Conservation (phyloP, 2,329 filamentous ascomycete genomes). For the Fusarium incarnatum region DNA sequence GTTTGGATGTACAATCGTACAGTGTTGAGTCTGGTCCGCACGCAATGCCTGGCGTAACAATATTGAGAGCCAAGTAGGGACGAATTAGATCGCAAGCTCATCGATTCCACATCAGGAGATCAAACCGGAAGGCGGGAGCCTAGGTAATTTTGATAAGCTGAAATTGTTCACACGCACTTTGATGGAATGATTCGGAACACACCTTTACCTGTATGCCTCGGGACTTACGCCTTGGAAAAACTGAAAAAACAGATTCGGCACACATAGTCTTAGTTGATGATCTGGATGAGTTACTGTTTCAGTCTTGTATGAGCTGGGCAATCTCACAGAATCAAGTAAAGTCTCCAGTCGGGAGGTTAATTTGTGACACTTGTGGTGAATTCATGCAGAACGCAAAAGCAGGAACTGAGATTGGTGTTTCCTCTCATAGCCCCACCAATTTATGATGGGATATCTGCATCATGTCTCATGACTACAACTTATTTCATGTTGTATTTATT, state of each 20-base stretch:
- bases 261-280: neutral
- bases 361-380: neutral
- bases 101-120: neutral
- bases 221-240: too few relatives aligned
- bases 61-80: neutral
- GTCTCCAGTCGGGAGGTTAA: neutral
- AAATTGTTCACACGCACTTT: neutral
- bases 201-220: too few relatives aligned
- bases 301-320: neutral
- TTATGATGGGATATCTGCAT: neutral
- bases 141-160: neutral
- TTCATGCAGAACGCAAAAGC: neutral
- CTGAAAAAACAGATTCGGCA: neutral
- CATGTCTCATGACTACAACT: neutral
- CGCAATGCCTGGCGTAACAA: neutral
- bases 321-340: rapidly evolving
- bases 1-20: neutral
- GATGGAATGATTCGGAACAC: neutral
- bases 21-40: neutral
- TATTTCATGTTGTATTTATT: too few relatives aligned
- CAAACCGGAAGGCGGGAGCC: neutral
- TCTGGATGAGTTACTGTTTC: neutral
- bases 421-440: neutral
- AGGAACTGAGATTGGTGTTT: neutral
- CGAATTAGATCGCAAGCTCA: too few relatives aligned